phyloP scores from a whole-genome alignment of 805 yeast species.

The Metschnikowia aberdeeniae region DNA sequence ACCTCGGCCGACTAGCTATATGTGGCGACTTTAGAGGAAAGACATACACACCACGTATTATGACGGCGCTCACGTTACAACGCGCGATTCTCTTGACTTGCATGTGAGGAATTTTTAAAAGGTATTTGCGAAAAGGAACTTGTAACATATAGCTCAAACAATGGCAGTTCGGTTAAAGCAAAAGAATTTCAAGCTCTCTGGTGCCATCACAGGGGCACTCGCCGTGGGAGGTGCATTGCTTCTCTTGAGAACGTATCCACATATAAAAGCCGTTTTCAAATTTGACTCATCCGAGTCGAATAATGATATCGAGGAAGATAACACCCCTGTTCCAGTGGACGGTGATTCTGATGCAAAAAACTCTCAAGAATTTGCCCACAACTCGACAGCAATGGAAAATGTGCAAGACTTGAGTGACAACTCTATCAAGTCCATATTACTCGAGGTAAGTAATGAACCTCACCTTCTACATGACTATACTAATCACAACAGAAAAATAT shows the following conservation, averaged over 20 bases:
- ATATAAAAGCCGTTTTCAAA: slow-evolving; percentile 30
- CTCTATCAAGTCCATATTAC: background rate
- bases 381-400: background rate
- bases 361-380: background rate
- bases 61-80: background rate
- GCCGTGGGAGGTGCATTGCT: slow-evolving; percentile 41
- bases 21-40: too few relatives aligned
- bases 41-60: too few relatives aligned
- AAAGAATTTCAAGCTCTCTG: slow-evolving; percentile 15
- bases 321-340: slow-evolving; percentile 3
- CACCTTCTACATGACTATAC: slow-evolving; percentile 28
- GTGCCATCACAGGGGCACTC: slow-evolving; percentile 38
- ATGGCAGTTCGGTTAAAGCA: slow-evolving; percentile 23
- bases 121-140: background rate
- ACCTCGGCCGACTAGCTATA: background rate
- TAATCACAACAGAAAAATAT: slow-evolving; percentile 41
- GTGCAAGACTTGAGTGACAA: background rate
- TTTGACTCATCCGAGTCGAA: slow-evolving; percentile 16
- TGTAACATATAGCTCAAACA: background rate
- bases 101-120: slow-evolving; percentile 2
- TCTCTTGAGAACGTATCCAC: slow-evolving; percentile 48
- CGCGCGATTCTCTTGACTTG: slow-evolving; percentile 2
- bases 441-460: slow-evolving; percentile 22
- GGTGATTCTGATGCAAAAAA: background rate
- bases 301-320: slow-evolving; percentile 7